Conservation (phyloP, 2,329 filamentous ascomycete species). For the Didymella keratinophila region DNA sequence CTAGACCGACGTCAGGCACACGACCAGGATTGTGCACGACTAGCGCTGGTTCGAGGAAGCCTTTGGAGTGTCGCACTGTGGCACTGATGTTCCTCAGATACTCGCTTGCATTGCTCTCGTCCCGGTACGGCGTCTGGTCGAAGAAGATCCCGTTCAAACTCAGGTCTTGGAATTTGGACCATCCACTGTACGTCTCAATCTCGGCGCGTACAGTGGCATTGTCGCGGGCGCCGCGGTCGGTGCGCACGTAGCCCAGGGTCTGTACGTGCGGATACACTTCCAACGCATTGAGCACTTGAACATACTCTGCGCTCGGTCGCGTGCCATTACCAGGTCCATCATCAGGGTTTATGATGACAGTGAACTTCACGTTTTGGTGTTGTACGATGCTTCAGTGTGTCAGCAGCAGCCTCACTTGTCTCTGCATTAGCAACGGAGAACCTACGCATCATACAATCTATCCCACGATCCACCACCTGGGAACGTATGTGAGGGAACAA, state of each 20-base stretch:
- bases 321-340: slow-evolving; percentile 53
- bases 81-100: slow-evolving; percentile 37
- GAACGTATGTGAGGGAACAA: slow-evolving; percentile 60
- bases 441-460: slow-evolving; percentile 29
- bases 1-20: slow-evolving; percentile 29
- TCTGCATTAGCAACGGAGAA: background rate
- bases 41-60: slow-evolving; percentile 25
- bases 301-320: slow-evolving; percentile 54
- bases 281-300: slow-evolving; percentile 52
- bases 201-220: slow-evolving; percentile 44
- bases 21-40: slow-evolving; percentile 36
- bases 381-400: slow-evolving; percentile 24
- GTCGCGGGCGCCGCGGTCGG: slow-evolving; percentile 50
- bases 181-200: slow-evolving; percentile 57
- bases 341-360: slow-evolving; percentile 59
- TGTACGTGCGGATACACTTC: slow-evolving; percentile 56
- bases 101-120: slow-evolving; percentile 14
- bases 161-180: slow-evolving; percentile 49
- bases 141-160: slow-evolving; percentile 59
- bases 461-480: slow-evolving; percentile 54
- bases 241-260: slow-evolving; percentile 60
- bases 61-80: slow-evolving; percentile 28
- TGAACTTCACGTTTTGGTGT: slow-evolving; percentile 56
- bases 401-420: background rate
- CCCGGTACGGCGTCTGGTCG: slow-evolving; percentile 55